Percentiles rank a stretch among this genome's conserved stretches.
phyloP scores from a whole-genome alignment of 179 eudicot genomes.

The Patellifolia procumbens region DNA sequence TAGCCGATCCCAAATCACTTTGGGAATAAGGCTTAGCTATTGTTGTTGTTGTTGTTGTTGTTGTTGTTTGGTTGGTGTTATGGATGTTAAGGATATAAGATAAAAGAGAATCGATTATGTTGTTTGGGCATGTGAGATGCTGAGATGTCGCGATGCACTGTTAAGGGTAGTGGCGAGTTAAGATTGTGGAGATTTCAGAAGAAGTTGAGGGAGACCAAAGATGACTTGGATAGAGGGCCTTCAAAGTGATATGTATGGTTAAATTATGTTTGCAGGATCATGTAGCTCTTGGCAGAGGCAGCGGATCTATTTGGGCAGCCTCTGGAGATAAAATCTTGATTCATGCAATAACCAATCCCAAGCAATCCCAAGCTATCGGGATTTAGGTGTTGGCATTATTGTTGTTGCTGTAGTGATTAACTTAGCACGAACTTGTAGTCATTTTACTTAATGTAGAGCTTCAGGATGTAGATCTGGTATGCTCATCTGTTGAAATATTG shows the following conservation, averaged over 20 bases:
- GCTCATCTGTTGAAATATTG: conserved; percentile 20
- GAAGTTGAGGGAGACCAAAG: background rate
- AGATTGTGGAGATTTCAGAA: background rate
- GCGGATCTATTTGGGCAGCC: background rate
- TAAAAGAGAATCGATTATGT: background rate
- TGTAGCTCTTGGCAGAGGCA: background rate
- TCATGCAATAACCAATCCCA: too few species aligned
- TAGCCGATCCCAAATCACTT: too few species aligned
- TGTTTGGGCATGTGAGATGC: background rate
- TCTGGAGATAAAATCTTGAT: background rate
- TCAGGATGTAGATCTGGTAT: conserved; percentile 7
- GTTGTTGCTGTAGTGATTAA: background rate
- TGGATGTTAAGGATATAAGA: background rate
- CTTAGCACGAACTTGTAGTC: background rate
- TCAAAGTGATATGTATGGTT: too few species aligned
- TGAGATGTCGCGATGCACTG: too few species aligned
- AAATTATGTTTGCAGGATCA: too few species aligned
- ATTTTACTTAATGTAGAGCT: background rate
- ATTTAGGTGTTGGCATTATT: background rate
- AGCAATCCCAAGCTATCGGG: background rate
- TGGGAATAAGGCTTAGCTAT: too few species aligned
- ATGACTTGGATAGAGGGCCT: background rate
- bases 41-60: too few species aligned
- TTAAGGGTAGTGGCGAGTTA: background rate
- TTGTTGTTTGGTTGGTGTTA: background rate